These are phyloP conservation scores for Quercus cerris DNA, from an alignment of 306 rosid species.

Conservation along the genomic window DNA sequence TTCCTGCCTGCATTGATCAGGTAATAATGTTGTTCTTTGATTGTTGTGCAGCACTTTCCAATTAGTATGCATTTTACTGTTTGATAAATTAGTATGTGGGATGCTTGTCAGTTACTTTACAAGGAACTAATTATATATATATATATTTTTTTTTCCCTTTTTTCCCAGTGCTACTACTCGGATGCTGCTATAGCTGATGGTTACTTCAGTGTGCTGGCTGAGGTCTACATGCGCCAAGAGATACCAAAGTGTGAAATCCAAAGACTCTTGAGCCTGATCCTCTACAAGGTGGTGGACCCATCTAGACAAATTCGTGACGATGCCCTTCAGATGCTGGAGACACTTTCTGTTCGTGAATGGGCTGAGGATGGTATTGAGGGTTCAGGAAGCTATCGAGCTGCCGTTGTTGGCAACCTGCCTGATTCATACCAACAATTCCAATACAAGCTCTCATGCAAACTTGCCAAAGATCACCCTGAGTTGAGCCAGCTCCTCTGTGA, in stretches of 20 bases:
- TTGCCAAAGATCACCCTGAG: constrained; percentile 98
- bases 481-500: constrained; percentile 98
- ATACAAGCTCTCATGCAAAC: constrained; percentile 97
- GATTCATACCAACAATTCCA: constrained; percentile 99
- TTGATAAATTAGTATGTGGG: neutral
- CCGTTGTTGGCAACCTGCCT: constrained; percentile 99
- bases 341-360: constrained; percentile 98
- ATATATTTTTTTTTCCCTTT: neutral
- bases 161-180: constrained; percentile 86
- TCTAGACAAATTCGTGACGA: constrained; percentile 98
- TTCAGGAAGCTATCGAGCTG: constrained; percentile 96
- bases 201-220: constrained; percentile 98
- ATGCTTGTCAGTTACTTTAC: neutral
- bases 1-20: constrained; percentile 99
- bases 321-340: constrained; percentile 99
- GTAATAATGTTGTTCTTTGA: constrained; percentile 35
- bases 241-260: constrained; percentile 98
- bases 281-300: constrained; percentile 99
- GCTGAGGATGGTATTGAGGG: constrained; percentile 98
- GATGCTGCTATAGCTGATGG: constrained; percentile 99
- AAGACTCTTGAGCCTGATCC: constrained; percentile 92
- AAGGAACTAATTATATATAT: neutral
- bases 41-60: constrained; percentile 6
- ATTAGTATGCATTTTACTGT: neutral
- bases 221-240: constrained; percentile 99